Percentiles rank a stretch among this genome's conserved stretches.
Evolutionary conservation across 306 rosid species (phyloP).

Genomic region (Rubus parviflorus): DNA sequence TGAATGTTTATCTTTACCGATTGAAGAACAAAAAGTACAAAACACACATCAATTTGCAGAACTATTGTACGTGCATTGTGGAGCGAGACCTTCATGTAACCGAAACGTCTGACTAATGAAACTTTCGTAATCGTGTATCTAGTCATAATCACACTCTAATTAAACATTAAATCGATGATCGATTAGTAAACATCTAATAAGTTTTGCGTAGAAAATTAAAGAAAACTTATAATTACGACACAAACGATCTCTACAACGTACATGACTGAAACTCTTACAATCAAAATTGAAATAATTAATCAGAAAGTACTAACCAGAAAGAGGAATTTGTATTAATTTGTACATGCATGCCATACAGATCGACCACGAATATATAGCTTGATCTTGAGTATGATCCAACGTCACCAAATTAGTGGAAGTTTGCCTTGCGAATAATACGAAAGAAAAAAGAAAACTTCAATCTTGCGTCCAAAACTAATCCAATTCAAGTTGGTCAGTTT

Average conservation of each 20-base stretch:
- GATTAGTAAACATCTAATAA: not conserved
- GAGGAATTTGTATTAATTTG: too few relatives aligned
- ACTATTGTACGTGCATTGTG: not conserved
- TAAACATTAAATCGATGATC: not conserved
- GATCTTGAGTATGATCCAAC: not conserved
- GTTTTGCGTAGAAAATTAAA: too few relatives aligned
- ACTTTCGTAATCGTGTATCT: not conserved
- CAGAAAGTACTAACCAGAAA: not conserved
- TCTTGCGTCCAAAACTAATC: not conserved
- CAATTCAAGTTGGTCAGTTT: not conserved
- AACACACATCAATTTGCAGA: not conserved
- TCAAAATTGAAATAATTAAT: not conserved
- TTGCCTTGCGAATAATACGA: not conserved
- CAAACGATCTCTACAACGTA: not conserved
- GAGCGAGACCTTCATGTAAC: not conserved
- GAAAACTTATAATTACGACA: not conserved
- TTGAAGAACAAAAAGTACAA: not conserved
- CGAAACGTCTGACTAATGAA: not conserved
- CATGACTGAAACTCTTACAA: not conserved
- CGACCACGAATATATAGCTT: too few relatives aligned
- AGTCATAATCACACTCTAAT: not conserved
- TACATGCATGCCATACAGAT: too few relatives aligned
- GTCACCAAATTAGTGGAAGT: not conserved
- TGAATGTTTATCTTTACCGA: not conserved
- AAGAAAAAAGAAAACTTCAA: not conserved